Base-by-base conservation (phyloP, 2,329 filamentous ascomycete genomes). In the Paraphaeosphaeria minitans region DNA sequence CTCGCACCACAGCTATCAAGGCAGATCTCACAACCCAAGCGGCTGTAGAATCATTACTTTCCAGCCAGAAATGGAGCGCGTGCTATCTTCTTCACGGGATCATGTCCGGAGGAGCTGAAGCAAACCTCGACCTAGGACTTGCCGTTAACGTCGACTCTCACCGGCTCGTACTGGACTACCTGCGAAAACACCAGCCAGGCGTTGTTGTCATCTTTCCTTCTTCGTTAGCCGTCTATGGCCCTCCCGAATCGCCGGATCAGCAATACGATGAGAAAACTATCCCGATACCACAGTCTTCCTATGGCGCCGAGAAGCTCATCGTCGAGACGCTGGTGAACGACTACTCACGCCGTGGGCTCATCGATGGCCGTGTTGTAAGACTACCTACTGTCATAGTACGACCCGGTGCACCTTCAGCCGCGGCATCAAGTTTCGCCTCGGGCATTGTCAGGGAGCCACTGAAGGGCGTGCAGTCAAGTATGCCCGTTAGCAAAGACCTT, bases 401-500 rank as follows among this genome's bases (percentile, higher is more conserved):
- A 0, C 84, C 85, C 0, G 85, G 85, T 0, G 78, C 77, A 16
- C 85, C 85, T 0, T 83, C 83, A 1, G 81, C 80, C 1, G 85
- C 85, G 0, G 85, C 85, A 16, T 84, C 82, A 4, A 84, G 82
- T 0, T 88, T 87, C 65, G 73, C 87, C 31, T 85, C 81, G 1
- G 85, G 85, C 13, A 86, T 88, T 77, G 84, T 87, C 55, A 81
- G 85, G 39, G 85, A 88, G 74, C 85, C 85, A 0, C 78, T 88
- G 72, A 77, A 80, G 10, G 84, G 84, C 3, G 42, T 79, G 56
- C 81, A 81, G 64, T 81, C 78, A 45, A 66, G 79, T 10, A 64
- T 85, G 22, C 83, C 84, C 0, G 71, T 84, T 57, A 43, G 49
- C 48, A 71, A 76, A 64, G 77, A 81, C 39, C 82, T 83, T 53